Base-by-base conservation (phyloP, 768 basidiomycete species). In the Rhodotorula sphaerocarpa region DNA sequence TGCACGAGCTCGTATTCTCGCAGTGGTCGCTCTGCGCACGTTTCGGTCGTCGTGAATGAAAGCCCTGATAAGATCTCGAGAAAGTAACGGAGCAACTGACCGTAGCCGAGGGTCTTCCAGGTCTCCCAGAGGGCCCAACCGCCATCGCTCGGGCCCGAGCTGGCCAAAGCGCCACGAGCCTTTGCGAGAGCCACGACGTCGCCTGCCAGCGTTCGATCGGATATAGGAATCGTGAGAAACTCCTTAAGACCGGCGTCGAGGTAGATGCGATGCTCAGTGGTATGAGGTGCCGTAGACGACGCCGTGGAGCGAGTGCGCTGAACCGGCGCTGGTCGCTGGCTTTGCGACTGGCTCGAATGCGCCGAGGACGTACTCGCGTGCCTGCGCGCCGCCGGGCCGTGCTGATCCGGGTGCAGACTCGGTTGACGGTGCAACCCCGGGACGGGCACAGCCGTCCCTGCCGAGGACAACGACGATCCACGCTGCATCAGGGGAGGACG, bases 51-150 rank as follows among this genome's bases (percentile, higher is more conserved):
- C 46, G 28, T 28, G 28, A 2, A 30, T 2, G 25, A 14, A 5
- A 27, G 6, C 34, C 21, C 14, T 2, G 23, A 25, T 20, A n/a
- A 34, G 48, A 28, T n/a, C n/a, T n/a, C n/a, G 23, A 57, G 36
- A 30, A 43, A 30, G 12, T 23, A 15, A 21, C 36, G 28, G 23
- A 41, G 21, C 46, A 31, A 75, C 78, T 65, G 73, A 92, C 91
- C 91, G 84, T 92, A 86, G 61, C 90, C 91, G 72, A 91, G 86
- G 72, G 91, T 88, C 66, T 88, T 86, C 39, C 87, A 87, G 33
- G 92, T 75, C 76, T 97, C 93, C 74, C 82, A 92, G 33, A 97
- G 74, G 81, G 91, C 90, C 88, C 89, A 95, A 10, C 82, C 84
- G 36, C 69, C 70, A 23, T 71, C 75, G 7, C 80, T 83, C 14